Base-by-base conservation (phyloP, 2,329 filamentous ascomycete species). In the Stagonosporopsis chrysanthemi region DNA sequence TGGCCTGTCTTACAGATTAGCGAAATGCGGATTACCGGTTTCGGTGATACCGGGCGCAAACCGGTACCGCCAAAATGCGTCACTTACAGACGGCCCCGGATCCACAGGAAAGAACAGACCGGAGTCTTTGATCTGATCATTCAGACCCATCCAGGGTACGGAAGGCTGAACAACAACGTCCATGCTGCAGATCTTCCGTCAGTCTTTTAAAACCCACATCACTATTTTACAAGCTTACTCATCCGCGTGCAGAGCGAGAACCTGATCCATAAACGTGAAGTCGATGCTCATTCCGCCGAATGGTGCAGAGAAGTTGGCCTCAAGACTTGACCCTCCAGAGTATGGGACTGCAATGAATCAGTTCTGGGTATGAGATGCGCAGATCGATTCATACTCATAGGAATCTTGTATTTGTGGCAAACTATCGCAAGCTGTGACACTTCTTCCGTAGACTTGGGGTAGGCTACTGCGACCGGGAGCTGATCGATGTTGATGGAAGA, bases 101-200 rank as follows among this genome's bases (percentile, higher is more conserved):
- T 97, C 93, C 12, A 96, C 88, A 1, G 93, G 93, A 72, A 97
- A 96, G 79, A 97, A 97, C 1, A 97, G 84, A 0, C 91, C 91
- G 4, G 86, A 88, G 36, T 85, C 82, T 75, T 89, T 86, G 69
- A 90, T 87, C 45, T 87, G 82, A 63, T 89, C 86, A 68, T 97
- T 97, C 56, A 97, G 79, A 49, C 90, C 87, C 84, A 96, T 92
- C 92, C 92, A 97, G n/a, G 90, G 89, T 9, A 97, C 88, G 6
- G 90, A 90, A 3, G 93, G 93, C 74, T 97, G 93, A 3, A 97
- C 92, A 4, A 96, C 90, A 46, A 97, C 83, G 67, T 97, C 93
- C 90, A 97, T 92, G 73, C 74, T 84, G 42, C 38, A 38, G 1
- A 24, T 36, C 36, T 52, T 36, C 62, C 22, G 62, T 75, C 57